Evolutionary conservation across 805 yeast species (phyloP).

Genomic region (Kodamaea hsintzibuensis): DNA sequence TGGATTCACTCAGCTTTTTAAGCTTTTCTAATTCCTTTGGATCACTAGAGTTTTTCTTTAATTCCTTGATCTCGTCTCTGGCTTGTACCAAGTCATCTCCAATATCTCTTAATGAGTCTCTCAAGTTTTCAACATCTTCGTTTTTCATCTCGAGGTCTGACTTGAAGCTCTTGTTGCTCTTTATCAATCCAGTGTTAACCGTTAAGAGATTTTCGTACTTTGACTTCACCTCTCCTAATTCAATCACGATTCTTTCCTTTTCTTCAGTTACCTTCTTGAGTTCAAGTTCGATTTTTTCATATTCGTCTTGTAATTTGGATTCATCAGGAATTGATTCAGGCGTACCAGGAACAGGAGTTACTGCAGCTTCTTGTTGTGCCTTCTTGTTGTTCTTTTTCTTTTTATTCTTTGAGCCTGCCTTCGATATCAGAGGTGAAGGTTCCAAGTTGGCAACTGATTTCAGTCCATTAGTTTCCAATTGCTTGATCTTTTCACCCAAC

Average conservation of each 20-base stretch:
- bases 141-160: constrained; percentile 39
- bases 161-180: constrained; percentile 20
- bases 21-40: constrained; percentile 12
- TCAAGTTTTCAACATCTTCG: constrained; percentile 67
- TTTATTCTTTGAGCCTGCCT: constrained; percentile 1
- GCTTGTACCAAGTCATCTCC: constrained; percentile 81
- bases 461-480: neutral
- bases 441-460: neutral
- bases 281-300: constrained; percentile 1
- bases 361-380: constrained; percentile 15
- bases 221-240: constrained; percentile 15
- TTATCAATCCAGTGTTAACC: constrained; percentile 18
- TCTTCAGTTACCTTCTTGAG: constrained; percentile 4
- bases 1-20: neutral
- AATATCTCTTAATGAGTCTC: constrained; percentile 73
- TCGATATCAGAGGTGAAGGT: neutral
- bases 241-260: neutral
- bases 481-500: neutral
- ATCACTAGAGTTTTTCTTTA: constrained; percentile 13
- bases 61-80: constrained; percentile 54
- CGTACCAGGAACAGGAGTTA: neutral
- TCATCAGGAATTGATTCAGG: neutral
- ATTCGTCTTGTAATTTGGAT: neutral
- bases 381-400: constrained; percentile 27
- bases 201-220: constrained; percentile 16